phyloP scores from a whole-genome alignment of 1,284 basidiomycete species.

The Anthracocystis walkeri region DNA sequence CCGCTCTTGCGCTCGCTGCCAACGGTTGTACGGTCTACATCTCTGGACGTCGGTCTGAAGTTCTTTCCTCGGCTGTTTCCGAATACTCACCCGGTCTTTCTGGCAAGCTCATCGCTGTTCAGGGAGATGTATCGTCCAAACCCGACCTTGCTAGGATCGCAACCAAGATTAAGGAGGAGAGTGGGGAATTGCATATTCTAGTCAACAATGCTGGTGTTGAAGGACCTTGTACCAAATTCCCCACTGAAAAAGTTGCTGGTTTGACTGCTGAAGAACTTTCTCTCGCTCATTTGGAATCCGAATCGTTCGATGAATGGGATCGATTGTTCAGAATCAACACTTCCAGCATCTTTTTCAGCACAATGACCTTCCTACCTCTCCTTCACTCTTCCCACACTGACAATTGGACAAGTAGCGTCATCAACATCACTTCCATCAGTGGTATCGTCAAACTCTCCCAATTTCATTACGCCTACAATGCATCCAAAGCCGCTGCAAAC shows the following conservation, averaged over 20 bases:
- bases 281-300: conserved; percentile 34
- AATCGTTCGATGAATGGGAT: conserved; percentile 50
- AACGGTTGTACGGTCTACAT: conserved; percentile 66
- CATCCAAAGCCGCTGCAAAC: conserved; percentile 60
- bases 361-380: conserved; percentile 62
- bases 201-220: conserved; percentile 64
- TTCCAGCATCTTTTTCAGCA: conserved; percentile 52
- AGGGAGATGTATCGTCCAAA: conserved; percentile 51
- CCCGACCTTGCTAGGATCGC: conserved; percentile 37
- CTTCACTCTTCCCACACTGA: conserved; percentile 23
- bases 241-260: background rate
- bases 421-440: conserved; percentile 58
- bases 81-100: conserved; percentile 12
- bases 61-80: conserved; percentile 42
- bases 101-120: conserved; percentile 35
- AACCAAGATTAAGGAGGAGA: too few relatives aligned
- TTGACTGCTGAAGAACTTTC: conserved; percentile 30
- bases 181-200: conserved; percentile 45
- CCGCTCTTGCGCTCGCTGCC: conserved; percentile 55
- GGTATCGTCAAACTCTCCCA: conserved; percentile 55
- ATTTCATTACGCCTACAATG: conserved; percentile 61
- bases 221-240: conserved; percentile 57
- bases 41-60: conserved; percentile 47
- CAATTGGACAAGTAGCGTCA: conserved; percentile 26
- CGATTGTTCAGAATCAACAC: conserved; percentile 51